A percentile compares a stretch with the other conserved stretches of the same genome.
Conservation (phyloP, 2,329 filamentous ascomycete genomes). For the Leptoxyphium fumago region DNA sequence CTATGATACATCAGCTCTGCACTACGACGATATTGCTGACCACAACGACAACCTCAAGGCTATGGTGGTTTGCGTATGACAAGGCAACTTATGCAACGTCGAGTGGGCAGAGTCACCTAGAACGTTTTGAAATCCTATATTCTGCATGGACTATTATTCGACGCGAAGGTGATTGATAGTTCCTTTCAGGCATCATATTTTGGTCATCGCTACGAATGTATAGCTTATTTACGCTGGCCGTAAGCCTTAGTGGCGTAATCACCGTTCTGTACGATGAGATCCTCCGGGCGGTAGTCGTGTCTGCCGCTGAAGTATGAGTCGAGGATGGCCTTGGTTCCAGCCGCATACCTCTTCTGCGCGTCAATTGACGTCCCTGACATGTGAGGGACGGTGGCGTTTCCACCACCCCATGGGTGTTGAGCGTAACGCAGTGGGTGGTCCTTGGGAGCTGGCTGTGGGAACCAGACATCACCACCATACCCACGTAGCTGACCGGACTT, state of each 20-base stretch:
- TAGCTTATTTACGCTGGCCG: constrained; percentile 46
- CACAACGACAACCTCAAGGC: too few species aligned
- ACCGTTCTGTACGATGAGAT: constrained; percentile 78
- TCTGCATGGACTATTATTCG: too few species aligned
- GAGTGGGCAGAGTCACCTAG: too few species aligned
- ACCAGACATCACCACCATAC: constrained; percentile 86
- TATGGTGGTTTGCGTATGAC: too few species aligned
- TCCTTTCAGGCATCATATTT: too few species aligned
- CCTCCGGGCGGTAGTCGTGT: constrained; percentile 76
- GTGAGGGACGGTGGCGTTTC: constrained; percentile 97
- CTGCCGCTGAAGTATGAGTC: constrained; percentile 79
- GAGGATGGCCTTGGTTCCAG: constrained; percentile 66
- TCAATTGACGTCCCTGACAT: constrained; percentile 99
- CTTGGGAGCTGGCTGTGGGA: constrained; percentile 88
- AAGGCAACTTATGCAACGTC: too few species aligned
- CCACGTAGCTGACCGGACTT: constrained; percentile 81
- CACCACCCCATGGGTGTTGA: constrained; percentile 79
- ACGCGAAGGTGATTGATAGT: too few species aligned
- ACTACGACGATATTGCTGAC: too few species aligned
- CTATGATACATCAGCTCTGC: too few species aligned
- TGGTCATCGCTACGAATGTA: too few species aligned
- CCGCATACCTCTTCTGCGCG: constrained; percentile 60
- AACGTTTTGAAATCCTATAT: too few species aligned
- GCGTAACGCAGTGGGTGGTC: constrained; percentile 88
- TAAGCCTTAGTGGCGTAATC: constrained; percentile 94